Conservation (phyloP, 176 grass and related monocot genomes). For the Puccinellia tenuiflora region DNA sequence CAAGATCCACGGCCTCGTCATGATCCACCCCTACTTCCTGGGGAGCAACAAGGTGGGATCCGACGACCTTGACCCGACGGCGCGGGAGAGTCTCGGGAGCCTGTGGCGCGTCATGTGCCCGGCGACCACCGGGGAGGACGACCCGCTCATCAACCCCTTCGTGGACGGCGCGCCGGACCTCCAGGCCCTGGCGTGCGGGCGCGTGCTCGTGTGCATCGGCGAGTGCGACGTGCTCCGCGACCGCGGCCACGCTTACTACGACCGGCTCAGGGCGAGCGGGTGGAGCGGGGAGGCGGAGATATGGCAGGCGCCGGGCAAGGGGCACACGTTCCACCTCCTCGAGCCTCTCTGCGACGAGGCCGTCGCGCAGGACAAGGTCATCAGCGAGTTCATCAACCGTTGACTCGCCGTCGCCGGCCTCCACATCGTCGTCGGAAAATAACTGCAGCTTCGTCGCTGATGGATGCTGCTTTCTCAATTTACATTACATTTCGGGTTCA, state of each 20-base stretch:
- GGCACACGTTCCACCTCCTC: constrained; percentile 54
- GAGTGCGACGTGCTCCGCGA: constrained; percentile 52
- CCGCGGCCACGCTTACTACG: constrained; percentile 47
- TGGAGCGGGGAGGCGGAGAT: constrained; percentile 41
- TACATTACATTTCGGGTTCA: constrained; percentile 11
- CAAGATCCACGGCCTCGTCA: constrained; percentile 45
- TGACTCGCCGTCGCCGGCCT: neutral
- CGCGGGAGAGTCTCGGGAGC: constrained; percentile 31
- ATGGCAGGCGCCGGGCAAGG: constrained; percentile 43
- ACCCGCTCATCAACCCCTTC: constrained; percentile 53
- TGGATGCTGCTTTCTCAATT: constrained; percentile 17
- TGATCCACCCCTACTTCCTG: constrained; percentile 83
- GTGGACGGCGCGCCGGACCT: constrained; percentile 27
- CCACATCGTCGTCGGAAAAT: constrained; percentile 1
- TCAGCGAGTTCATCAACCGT: constrained; percentile 41
- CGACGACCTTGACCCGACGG: constrained; percentile 27
- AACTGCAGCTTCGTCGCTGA: constrained; percentile 16
- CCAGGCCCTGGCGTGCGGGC: constrained; percentile 23
- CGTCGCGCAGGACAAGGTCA: constrained; percentile 50
- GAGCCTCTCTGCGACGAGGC: constrained; percentile 40
- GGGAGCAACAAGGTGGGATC: constrained; percentile 45
- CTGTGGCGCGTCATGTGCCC: constrained; percentile 61
- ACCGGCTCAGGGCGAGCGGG: constrained; percentile 34
- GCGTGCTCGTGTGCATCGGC: constrained; percentile 45
- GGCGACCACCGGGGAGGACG: constrained; percentile 42